Evolutionary conservation across 805 yeast species (phyloP), one percentile per base, ranked within the genome.

Genomic region (Wickerhamomyces pijperi): DNA sequence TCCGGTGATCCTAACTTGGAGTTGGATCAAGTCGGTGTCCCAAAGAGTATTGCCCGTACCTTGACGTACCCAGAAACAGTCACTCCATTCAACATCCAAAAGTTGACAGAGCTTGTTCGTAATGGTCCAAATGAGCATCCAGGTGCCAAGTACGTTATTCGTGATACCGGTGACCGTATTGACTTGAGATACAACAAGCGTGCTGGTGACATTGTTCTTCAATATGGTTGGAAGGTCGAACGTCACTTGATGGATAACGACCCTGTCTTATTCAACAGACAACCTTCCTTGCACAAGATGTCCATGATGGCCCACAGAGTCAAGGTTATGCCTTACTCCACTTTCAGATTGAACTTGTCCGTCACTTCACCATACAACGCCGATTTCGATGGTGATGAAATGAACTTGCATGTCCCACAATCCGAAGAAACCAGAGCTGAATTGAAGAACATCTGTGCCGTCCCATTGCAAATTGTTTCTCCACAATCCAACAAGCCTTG

Each of bases 221-320:
- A 94, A 61, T 92, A 92, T 54, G 98, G 98, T 38, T 94, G 98
- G 98, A 87, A 85, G 60, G 98, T 92, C 44, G 98, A 92, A 61
- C 86, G 99, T 61, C 99, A 92, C 61, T 72, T 92, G 52, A 86
- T 87, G 83, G 99, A 92, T 61, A 76, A 87, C 54, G 99, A 92
- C 59, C 97, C 98, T 3, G 98, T 92, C 28, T 72, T 92, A 53
- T 92, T 92, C 72, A 92, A 92, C 61, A 95, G 99, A 72, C 99
- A 92, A 68, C 99, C 99, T 37, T 92, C 98, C 35, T 72, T 92
- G 61, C 99, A 92, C 68, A 92, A 94, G 63, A 92, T 92, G 97
- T 90, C 97, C 40, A 92, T 92, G 98, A 92, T 92, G 97, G 94
- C 96, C 15, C 99, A 92, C 60, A 76, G 95, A 64, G 98, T 92